These are phyloP conservation scores for Vanrija pseudolonga DNA, from an alignment of 1,284 basidiomycete genomes.

Conservation along the genomic window DNA sequence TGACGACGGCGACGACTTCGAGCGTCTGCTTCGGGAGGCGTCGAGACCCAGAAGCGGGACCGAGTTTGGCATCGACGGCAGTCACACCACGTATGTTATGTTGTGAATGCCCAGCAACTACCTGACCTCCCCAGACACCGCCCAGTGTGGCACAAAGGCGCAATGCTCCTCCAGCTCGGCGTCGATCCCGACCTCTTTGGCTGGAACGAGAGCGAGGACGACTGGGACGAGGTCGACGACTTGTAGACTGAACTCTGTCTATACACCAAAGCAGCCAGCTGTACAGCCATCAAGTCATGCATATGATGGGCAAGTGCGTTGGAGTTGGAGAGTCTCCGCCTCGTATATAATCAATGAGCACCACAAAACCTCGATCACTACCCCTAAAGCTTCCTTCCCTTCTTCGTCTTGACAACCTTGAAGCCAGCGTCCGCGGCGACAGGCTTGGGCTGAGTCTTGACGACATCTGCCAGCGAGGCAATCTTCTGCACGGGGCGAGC, in stretches of 20 bases:
- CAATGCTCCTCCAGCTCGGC: constrained; percentile 31
- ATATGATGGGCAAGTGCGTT: no score
- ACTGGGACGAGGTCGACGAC: constrained; percentile 30
- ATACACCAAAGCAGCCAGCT: no score
- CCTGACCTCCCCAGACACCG: background rate
- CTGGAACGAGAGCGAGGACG: constrained; percentile 36
- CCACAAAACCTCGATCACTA: no score
- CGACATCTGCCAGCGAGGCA: constrained; percentile 55
- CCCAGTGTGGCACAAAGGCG: constrained; percentile 34
- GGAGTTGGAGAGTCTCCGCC: background rate
- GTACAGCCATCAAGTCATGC: no score
- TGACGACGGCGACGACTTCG: background rate
- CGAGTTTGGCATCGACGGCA: background rate
- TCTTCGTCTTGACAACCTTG: constrained; percentile 91
- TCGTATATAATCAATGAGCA: background rate
- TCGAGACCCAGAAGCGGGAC: background rate
- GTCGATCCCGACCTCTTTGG: constrained; percentile 44
- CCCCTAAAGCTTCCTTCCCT: constrained; percentile 52
- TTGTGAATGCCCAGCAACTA: background rate
- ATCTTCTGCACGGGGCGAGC: constrained; percentile 11
- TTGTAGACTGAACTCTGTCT: background rate
- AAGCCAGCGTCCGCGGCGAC: constrained; percentile 73
- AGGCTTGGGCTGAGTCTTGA: constrained; percentile 79
- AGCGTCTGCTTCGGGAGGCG: background rate
- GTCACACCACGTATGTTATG: background rate